These are phyloP conservation scores for Metschnikowia shivogae DNA, from an alignment of 805 yeast species.

Conservation along the genomic window DNA sequence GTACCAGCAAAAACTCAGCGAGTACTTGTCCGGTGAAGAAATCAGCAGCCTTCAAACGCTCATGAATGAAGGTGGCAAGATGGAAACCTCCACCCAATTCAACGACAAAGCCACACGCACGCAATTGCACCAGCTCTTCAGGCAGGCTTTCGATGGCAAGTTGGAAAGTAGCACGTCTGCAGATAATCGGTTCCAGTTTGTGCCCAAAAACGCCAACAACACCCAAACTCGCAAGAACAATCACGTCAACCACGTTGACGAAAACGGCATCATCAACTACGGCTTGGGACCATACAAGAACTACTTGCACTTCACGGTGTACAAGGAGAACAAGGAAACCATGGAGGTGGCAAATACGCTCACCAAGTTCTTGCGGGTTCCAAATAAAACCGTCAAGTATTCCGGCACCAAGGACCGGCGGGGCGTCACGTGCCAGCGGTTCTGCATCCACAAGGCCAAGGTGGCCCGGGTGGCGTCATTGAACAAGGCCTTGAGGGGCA, in stretches of 20 bases:
- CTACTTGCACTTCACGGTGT: slow-evolving; percentile 71
- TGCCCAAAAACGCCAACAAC: slow-evolving; percentile 40
- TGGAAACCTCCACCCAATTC: slow-evolving; percentile 55
- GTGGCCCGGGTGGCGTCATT: slow-evolving; percentile 72
- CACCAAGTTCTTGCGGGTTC: slow-evolving; percentile 68
- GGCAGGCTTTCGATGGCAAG: slow-evolving; percentile 68
- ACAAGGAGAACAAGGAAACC: slow-evolving; percentile 94
- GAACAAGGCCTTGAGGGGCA: slow-evolving; percentile 72
- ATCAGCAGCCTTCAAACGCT: slow-evolving; percentile 53
- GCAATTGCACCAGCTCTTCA: slow-evolving; percentile 67
- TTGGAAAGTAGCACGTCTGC: slow-evolving; percentile 78
- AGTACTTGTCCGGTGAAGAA: slow-evolving; percentile 57
- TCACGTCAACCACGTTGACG: slow-evolving; percentile 38
- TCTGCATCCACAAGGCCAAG: slow-evolving; percentile 63
- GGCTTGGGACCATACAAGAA: slow-evolving; percentile 70
- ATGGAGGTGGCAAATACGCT: slow-evolving; percentile 87
- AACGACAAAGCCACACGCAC: slow-evolving; percentile 74
- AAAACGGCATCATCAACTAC: slow-evolving; percentile 56
- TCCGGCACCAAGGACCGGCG: slow-evolving; percentile 98
- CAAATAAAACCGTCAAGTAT: slow-evolving; percentile 65
- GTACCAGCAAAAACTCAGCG: slow-evolving; percentile 45
- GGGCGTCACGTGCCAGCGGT: slow-evolving; percentile 87
- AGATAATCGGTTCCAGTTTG: slow-evolving; percentile 60
- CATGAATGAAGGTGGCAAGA: slow-evolving; percentile 49
- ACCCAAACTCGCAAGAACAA: slow-evolving; percentile 34